Percentiles rank a stretch among this genome's conserved stretches.
phyloP scores from a whole-genome alignment of 495 filamentous ascomycete genomes.

The Astrothelium subdiscretum region DNA sequence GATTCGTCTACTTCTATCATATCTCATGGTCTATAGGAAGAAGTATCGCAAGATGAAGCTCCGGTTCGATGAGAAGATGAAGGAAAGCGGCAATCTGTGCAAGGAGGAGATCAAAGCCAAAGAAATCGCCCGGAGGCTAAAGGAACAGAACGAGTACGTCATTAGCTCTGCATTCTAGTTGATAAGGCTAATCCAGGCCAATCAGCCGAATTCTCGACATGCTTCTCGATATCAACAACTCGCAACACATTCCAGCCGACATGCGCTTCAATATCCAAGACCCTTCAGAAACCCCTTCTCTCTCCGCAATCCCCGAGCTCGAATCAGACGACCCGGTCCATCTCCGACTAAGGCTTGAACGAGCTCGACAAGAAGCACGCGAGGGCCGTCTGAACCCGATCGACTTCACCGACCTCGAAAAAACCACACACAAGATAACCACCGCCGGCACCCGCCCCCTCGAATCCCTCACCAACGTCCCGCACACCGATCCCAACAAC shows the following conservation, averaged over 20 bases:
- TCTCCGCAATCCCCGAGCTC: conserved; percentile 25
- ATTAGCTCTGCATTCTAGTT: neutral
- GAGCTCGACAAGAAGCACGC: conserved; percentile 32
- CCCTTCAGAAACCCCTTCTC: conserved; percentile 12
- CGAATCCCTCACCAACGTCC: conserved; percentile 11
- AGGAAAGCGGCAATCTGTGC: conserved; percentile 64
- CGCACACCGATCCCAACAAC: conserved; percentile 19
- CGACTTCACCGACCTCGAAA: conserved; percentile 29
- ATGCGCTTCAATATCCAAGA: conserved; percentile 49
- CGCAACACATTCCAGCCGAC: conserved; percentile 57
- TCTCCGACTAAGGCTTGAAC: conserved; percentile 28
- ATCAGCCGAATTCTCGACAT: conserved; percentile 63
- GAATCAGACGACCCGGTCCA: conserved; percentile 14
- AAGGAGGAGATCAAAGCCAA: conserved; percentile 65
- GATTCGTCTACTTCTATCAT: neutral
- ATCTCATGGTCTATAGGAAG: conserved; percentile 33
- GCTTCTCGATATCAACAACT: conserved; percentile 75
- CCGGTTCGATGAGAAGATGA: conserved; percentile 72
- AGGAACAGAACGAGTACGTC: conserved; percentile 73
- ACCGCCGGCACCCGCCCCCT: conserved; percentile 12
- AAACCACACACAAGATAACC: conserved; percentile 34
- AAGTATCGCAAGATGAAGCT: conserved; percentile 91
- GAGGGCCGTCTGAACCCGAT: conserved; percentile 2
- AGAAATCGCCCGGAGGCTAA: conserved; percentile 62
- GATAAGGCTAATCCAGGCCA: conserved; percentile 18